These are phyloP conservation scores for Castanea crenata DNA, from an alignment of 306 rosid genomes.

Conservation along the genomic window DNA sequence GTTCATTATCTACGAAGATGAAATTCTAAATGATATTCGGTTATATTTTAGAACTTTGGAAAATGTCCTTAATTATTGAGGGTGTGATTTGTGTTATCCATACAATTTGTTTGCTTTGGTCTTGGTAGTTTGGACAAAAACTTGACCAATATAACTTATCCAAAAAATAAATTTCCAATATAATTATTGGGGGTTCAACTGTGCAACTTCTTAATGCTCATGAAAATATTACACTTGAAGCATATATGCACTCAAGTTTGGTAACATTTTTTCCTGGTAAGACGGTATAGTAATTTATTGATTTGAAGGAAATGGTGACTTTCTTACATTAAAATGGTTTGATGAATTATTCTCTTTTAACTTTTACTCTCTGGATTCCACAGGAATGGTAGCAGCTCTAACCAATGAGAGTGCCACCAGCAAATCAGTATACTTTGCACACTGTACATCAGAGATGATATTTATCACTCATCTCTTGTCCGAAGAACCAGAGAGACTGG, in stretches of 20 bases:
- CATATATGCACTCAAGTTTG: neutral
- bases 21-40: neutral
- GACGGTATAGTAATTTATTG: neutral
- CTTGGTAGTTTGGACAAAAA: neutral
- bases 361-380: conserved; percentile 16
- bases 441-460: conserved; percentile 96
- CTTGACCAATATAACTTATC: too few relatives aligned
- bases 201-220: neutral
- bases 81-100: neutral
- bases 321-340: neutral
- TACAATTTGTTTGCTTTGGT: neutral
- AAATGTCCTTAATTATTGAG: neutral
- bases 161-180: too few relatives aligned
- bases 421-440: conserved; percentile 95
- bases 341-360: neutral
- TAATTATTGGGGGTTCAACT: neutral
- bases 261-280: neutral
- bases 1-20: neutral
- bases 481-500: conserved; percentile 91
- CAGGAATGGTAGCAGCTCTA: conserved; percentile 93
- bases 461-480: conserved; percentile 90
- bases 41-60: neutral
- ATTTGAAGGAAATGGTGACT: neutral
- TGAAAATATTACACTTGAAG: neutral
- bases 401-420: conserved; percentile 99